Percentiles rank a stretch among this genome's conserved stretches.
Evolutionary conservation across 2,329 filamentous ascomycete genomes (phyloP).

Genomic region (Apiospora sp.): DNA sequence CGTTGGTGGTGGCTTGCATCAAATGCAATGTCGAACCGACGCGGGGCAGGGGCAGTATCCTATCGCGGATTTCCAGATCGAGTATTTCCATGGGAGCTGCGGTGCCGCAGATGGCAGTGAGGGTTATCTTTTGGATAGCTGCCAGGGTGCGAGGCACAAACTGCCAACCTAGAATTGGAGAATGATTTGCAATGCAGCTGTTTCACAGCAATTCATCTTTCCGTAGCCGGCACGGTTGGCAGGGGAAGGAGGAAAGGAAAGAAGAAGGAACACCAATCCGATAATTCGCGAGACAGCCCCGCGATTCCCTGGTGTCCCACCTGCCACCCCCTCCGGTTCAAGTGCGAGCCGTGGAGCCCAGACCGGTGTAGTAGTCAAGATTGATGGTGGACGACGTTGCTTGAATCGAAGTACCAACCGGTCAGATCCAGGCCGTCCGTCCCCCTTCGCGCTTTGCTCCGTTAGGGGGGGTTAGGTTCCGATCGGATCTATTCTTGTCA

Average conservation of each 20-base stretch:
- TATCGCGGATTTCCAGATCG: conserved; percentile 15
- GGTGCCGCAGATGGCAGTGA: background rate
- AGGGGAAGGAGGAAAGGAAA: background rate
- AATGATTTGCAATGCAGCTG: background rate
- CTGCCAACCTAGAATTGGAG: background rate
- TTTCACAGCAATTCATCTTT: background rate
- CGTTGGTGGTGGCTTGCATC: background rate
- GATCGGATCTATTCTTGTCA: background rate
- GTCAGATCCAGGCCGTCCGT: background rate
- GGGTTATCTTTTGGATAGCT: background rate
- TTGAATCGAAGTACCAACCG: conserved; percentile 4
- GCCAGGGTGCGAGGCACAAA: background rate
- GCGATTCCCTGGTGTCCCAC: background rate
- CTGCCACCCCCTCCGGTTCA: conserved; percentile 7
- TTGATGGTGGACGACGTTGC: background rate
- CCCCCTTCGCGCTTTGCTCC: background rate
- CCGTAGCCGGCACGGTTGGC: background rate
- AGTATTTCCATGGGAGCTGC: background rate
- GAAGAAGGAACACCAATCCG: background rate
- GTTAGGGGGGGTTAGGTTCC: background rate
- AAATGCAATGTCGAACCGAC: conserved; percentile 4
- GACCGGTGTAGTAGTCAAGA: background rate
- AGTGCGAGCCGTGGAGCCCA: background rate
- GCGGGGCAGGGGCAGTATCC: conserved; percentile 13
- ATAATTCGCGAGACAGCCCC: conserved; percentile 7